Base-by-base conservation (phyloP, 2,329 filamentous ascomycete species). In the Sporothrix inflata region DNA sequence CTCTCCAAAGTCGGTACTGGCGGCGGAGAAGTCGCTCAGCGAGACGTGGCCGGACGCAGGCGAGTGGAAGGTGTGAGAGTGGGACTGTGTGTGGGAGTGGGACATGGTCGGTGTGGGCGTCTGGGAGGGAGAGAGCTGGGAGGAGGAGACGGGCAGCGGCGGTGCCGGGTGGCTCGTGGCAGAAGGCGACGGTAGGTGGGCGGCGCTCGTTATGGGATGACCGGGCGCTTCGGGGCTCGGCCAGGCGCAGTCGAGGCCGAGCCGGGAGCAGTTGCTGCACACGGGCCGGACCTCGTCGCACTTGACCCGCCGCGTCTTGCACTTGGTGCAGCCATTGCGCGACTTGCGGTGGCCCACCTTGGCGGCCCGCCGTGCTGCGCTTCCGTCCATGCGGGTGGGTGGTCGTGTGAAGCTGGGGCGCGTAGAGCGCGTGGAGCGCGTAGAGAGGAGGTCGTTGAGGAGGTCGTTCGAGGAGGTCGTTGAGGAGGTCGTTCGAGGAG, bases 321-420 rank as follows among this genome's bases (percentile, higher is more conserved):
- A 80, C 19, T 76, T 78, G 11, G 73, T 71, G 70, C 79, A 80
- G 3, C 79, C 79, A 24, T 79, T 78, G 51, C 79, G 77, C 12
- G 78, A 79, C 69, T 80, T 80, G 65, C 76, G 76, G 65, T 80
- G 78, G 27, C 78, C 78, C 12, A 79, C 74, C 73, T 78, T 79
- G 71, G 76, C 74, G 0, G 67, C 75, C 2, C 73, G 73, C 14
- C 69, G 51, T 1, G 42, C 7, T 27, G 34, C 12, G 27, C 7
- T 4, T 21, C 49, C 34, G 42, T 70, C 69, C 65, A 67, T 67
- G 45, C 8, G 8, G 2, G 9, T 4, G 27, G 2, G 45, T 21
- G 1, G n/a, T 63, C 11, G 9, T 16, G 16, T 57, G 24, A n/a
- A 8, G 47, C 8, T 57, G 27, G 7, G 30, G 16, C 27, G 53